Percentiles rank a stretch among this genome's conserved stretches.
Conservation (phyloP, 2,329 filamentous ascomycete species). For the Diaporthe helianthi region DNA sequence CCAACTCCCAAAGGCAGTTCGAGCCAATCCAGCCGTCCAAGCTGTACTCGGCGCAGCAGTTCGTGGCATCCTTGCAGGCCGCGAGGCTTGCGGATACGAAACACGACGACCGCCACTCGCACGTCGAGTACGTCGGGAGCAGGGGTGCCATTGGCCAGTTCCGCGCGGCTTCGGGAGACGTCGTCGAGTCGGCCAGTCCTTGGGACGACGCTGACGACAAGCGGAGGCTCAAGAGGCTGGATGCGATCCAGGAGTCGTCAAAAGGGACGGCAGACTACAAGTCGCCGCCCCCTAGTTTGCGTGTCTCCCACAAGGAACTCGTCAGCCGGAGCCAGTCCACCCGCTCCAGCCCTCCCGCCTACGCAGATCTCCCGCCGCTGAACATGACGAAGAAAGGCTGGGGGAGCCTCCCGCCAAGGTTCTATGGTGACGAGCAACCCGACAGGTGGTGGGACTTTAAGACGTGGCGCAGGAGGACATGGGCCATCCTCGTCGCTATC, state of each 20-base stretch:
- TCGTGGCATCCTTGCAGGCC: slow-evolving; percentile 13
- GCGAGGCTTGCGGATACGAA: slow-evolving; percentile 21
- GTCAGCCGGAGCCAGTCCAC: slow-evolving; percentile 8
- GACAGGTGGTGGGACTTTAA: slow-evolving; percentile 48
- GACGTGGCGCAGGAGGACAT: slow-evolving; percentile 61
- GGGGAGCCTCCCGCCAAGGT: slow-evolving; percentile 7
- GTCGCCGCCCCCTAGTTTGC: background rate
- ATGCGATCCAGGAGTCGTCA: background rate
- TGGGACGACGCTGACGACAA: slow-evolving; percentile 15
- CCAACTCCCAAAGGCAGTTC: slow-evolving; percentile 8
- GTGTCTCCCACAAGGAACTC: slow-evolving; percentile 1
- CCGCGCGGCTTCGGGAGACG: background rate
- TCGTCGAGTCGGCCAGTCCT: background rate
- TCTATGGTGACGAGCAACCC: background rate
- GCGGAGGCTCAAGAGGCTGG: slow-evolving; percentile 1
- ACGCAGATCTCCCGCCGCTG: slow-evolving; percentile 8
- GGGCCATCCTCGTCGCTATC: slow-evolving; percentile 49
- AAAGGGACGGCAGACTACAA: slow-evolving; percentile 6
- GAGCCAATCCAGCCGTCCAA: slow-evolving; percentile 24
- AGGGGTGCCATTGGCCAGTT: slow-evolving; percentile 7
- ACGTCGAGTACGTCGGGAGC: slow-evolving; percentile 19
- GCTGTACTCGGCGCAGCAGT: slow-evolving; percentile 20
- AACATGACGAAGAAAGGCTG: slow-evolving; percentile 10
- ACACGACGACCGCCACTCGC: slow-evolving; percentile 24
- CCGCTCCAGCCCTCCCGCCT: slow-evolving; percentile 14